These are phyloP conservation scores for Xerocomus nothofagi DNA, from an alignment of 1,284 basidiomycete species.

Conservation along the genomic window DNA sequence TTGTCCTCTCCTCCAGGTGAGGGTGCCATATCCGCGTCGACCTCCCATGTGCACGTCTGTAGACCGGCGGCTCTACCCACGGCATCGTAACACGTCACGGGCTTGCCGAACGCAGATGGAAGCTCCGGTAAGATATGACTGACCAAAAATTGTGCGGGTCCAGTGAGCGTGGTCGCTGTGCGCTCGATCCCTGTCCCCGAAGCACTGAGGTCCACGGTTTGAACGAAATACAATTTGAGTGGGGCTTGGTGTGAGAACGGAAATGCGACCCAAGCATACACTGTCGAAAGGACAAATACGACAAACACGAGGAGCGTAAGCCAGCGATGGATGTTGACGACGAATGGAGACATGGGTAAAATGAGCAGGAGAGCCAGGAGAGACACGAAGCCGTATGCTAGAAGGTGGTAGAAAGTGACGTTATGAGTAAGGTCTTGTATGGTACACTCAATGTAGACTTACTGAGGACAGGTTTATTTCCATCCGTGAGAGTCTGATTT, in stretches of 20 bases:
- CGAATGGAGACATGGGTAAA: constrained; percentile 63
- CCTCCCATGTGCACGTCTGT: constrained; percentile 41
- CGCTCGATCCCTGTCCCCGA: constrained; percentile 20
- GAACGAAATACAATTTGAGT: constrained; percentile 69
- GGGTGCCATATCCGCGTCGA: constrained; percentile 34
- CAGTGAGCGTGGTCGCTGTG: constrained; percentile 45
- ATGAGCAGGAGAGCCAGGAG: constrained; percentile 50
- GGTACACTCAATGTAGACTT: constrained; percentile 27
- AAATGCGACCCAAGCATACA: constrained; percentile 50
- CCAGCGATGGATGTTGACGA: constrained; percentile 51
- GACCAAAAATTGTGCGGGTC: constrained; percentile 46
- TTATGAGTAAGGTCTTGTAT: constrained; percentile 1
- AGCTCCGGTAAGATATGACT: constrained; percentile 47
- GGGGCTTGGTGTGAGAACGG: constrained; percentile 63
- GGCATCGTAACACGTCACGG: constrained; percentile 21
- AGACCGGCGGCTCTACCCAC: constrained; percentile 26
- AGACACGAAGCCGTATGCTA: constrained; percentile 55
- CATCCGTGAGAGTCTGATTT: constrained; percentile 65
- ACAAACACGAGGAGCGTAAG: constrained; percentile 44
- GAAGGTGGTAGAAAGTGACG: not conserved
- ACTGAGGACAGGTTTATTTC: constrained; percentile 52
- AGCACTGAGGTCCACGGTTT: constrained; percentile 48
- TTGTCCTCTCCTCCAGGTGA: constrained; percentile 28
- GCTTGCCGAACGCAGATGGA: constrained; percentile 48
- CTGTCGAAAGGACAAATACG: constrained; percentile 46